These are phyloP conservation scores for Cryptococcus neoformans DNA, from an alignment of 1,284 basidiomycete species.

Conservation along the genomic window DNA sequence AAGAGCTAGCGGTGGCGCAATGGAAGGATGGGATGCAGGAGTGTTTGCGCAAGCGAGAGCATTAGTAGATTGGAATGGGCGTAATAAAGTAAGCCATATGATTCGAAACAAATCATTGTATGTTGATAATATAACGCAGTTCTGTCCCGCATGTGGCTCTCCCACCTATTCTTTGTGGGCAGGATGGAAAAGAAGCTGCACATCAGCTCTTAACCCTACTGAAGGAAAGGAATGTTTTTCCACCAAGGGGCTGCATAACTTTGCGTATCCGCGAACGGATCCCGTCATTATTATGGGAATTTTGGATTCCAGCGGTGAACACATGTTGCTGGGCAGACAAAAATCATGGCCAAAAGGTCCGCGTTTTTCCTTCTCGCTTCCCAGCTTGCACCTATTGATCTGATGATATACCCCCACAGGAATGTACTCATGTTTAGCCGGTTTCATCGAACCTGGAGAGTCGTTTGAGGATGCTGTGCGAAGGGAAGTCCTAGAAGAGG, in stretches of 20 bases:
- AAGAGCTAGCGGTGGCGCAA: slow-evolving; percentile 56
- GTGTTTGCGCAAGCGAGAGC: slow-evolving; percentile 73
- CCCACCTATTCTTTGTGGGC: slow-evolving; percentile 85
- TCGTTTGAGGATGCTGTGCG: slow-evolving; percentile 91
- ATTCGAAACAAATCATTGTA: not conserved
- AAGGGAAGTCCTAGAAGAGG: slow-evolving; percentile 93
- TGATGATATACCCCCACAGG: slow-evolving; percentile 10
- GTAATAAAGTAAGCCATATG: slow-evolving; percentile 63
- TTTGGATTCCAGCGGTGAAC: slow-evolving; percentile 70
- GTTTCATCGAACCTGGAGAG: slow-evolving; percentile 92
- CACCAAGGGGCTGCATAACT: slow-evolving; percentile 82
- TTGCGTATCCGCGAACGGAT: slow-evolving; percentile 82
- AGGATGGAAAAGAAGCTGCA: slow-evolving; percentile 90
- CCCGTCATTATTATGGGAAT: slow-evolving; percentile 88
- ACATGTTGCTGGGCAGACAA: slow-evolving; percentile 80
- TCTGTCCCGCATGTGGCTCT: slow-evolving; percentile 83
- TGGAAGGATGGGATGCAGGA: slow-evolving; percentile 57
- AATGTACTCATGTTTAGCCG: slow-evolving; percentile 81
- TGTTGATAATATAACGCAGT: slow-evolving; percentile 53
- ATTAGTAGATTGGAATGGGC: slow-evolving; percentile 82
- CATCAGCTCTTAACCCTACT: slow-evolving; percentile 53
- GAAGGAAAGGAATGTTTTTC: slow-evolving; percentile 39
- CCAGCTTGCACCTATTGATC: not conserved
- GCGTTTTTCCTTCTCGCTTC: slow-evolving; percentile 16
- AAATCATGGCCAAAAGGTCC: slow-evolving; percentile 50